Evolutionary conservation across 2,329 filamentous ascomycete genomes (phyloP), one percentile per base, ranked within the genome.

Genomic region (Neocatenulostroma microsporum): DNA sequence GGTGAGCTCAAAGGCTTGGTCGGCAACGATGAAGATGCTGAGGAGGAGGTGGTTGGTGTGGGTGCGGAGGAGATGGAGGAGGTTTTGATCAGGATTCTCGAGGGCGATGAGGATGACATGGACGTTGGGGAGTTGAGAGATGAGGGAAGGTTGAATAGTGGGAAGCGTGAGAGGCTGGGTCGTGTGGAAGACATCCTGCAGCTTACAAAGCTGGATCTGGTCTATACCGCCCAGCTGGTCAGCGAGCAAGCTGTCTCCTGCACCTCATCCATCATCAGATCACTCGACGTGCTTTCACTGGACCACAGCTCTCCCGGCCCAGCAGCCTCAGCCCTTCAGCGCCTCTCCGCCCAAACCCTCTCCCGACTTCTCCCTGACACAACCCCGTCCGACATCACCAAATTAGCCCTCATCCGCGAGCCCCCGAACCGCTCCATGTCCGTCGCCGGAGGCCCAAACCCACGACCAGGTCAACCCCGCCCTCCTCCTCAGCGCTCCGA

Each of bases 171-270:
- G 8, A n/a, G 10, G 11, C 12, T 49, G 15, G 34, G 39, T 2
- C 21, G 27, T 4, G 34, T 48, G 10, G 37, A 44, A 21, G 34
- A 46, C 13, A 33, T 48, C 3, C 41, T 47, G 12, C 42, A 44
- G 8, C 45, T 58, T 21, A 43, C 37, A 19, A 51, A 46, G 12
- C 33, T 50, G 11, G 57, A 61, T 39, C 24, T 61, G 14, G 45
- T 56, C 23, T 50, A 46, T 34, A 42, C 59, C 14, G 55, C 57
- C 15, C 58, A 62, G 34, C 37, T 61, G 14, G 43, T 56, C 13
- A 48, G 49, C 30, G 56, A 60, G 33, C 55, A 61, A 39, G 49
- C 51, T 10, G 29, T 48, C 3, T 46, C 45, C 7, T 41, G 41
- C 24, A 28, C 30, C 12, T n/a, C 34, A n/a, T 13, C 29, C 20